A percentile compares a stretch with the other conserved stretches of the same genome.
phyloP scores from a whole-genome alignment of 352 stramenopile genomes.

The Phytophthora citrophthora region DNA sequence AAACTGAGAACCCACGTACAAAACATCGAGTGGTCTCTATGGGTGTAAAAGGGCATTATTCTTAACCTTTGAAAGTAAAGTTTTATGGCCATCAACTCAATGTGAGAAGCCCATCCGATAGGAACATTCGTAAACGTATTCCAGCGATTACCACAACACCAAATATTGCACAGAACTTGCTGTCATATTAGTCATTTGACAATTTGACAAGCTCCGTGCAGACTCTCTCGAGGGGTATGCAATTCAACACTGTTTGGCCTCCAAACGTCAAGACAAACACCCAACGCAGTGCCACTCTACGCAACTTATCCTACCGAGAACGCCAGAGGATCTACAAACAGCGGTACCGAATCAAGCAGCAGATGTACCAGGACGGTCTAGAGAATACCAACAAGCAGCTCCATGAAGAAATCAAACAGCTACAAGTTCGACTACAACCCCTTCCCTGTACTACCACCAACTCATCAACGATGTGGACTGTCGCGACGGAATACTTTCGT shows the following conservation, averaged over 20 bases:
- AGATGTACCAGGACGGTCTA: background rate
- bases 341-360: slow-evolving; percentile 1
- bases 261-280: too few species aligned
- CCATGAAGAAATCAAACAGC: background rate
- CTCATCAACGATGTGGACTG: slow-evolving; percentile 1
- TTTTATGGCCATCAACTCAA: background rate
- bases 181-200: too few species aligned
- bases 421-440: background rate
- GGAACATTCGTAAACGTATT: too few species aligned
- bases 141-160: too few species aligned
- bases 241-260: too few species aligned
- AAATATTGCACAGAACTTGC: too few species aligned
- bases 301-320: background rate
- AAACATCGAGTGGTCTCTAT: background rate
- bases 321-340: background rate
- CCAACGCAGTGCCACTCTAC: too few species aligned
- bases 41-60: background rate
- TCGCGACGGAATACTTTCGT: slow-evolving; percentile 1
- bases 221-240: too few species aligned
- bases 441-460: background rate
- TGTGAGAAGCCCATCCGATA: too few species aligned
- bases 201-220: too few species aligned
- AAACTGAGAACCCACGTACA: background rate
- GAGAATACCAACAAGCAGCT: background rate
- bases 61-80: background rate